These are phyloP conservation scores for Zasmidium angulare DNA, from an alignment of 2,329 filamentous ascomycete genomes.

Conservation along the genomic window DNA sequence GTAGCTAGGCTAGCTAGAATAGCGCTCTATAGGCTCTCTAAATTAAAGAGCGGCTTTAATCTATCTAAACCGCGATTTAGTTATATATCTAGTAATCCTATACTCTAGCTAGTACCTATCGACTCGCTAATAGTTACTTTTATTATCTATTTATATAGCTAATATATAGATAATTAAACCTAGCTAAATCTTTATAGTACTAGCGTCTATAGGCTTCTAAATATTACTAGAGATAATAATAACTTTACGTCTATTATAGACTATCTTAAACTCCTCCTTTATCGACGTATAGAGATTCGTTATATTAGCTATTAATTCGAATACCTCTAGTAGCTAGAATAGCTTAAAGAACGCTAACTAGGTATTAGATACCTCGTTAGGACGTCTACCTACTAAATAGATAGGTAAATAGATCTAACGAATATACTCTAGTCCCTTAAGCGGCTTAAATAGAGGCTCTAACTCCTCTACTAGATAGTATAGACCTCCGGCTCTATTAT, in stretches of 20 bases:
- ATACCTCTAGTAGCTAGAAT: background rate
- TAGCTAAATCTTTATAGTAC: background rate
- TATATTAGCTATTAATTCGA: background rate
- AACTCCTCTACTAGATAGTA: no score
- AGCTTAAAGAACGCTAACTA: background rate
- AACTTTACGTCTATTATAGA: background rate
- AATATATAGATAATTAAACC: conserved; percentile 1
- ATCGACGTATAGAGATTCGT: background rate
- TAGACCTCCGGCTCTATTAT: background rate
- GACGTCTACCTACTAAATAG: background rate
- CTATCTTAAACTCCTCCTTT: background rate
- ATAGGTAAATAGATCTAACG: background rate
- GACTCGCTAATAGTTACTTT: background rate
- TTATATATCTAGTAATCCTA: background rate
- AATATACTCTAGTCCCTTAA: background rate
- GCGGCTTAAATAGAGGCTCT: no score
- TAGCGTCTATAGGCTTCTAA: background rate
- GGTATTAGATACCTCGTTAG: background rate
- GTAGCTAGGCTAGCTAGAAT: background rate
- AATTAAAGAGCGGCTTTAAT: background rate
- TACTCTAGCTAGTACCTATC: background rate
- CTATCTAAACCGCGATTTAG: background rate
- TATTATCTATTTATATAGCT: conserved; percentile 2
- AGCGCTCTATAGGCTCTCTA: background rate
- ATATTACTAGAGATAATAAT: background rate